Conservation (phyloP, 805 yeast species). For the Jamesozyma hellenica region DNA sequence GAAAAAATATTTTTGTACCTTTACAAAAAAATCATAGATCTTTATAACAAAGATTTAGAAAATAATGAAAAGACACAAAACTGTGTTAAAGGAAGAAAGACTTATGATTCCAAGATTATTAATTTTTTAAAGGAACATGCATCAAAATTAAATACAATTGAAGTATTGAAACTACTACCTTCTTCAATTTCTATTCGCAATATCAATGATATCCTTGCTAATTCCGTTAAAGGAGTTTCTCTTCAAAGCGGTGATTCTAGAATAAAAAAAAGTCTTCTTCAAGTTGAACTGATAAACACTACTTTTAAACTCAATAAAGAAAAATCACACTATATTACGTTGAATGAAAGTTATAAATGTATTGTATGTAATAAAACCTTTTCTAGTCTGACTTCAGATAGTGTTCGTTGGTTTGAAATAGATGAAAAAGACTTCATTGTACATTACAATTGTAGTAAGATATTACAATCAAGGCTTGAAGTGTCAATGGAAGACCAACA, state of each 20-base stretch:
- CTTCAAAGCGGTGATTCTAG: constrained; percentile 33
- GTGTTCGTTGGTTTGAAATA: constrained; percentile 12
- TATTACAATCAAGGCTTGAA: constrained; percentile 11
- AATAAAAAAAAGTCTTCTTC: constrained; percentile 40
- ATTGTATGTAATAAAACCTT: constrained; percentile 42
- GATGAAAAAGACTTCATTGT: constrained; percentile 11
- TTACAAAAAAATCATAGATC: constrained; percentile 32
- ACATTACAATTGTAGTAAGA: constrained; percentile 24
- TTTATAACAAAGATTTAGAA: constrained; percentile 23
- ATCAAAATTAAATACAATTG: constrained; percentile 13
- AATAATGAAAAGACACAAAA: not conserved
- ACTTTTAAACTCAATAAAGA: constrained; percentile 35
- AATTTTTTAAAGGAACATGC: constrained; percentile 22
- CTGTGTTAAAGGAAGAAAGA: not conserved
- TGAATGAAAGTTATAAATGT: constrained; percentile 44
- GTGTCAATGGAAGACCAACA: constrained; percentile 5
- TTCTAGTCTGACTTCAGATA: constrained; percentile 13
- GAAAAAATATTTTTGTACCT: constrained; percentile 30
- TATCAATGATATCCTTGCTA: constrained; percentile 37
- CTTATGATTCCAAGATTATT: not conserved
- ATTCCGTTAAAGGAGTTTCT: constrained; percentile 35
- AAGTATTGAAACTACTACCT: constrained; percentile 44
- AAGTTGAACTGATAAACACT: constrained; percentile 42
- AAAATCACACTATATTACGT: constrained; percentile 29
- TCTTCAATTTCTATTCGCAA: constrained; percentile 34